Evolutionary conservation across 306 rosid species (phyloP), one percentile per base, ranked within the genome.

Genomic region (Clitoria ternatea): DNA sequence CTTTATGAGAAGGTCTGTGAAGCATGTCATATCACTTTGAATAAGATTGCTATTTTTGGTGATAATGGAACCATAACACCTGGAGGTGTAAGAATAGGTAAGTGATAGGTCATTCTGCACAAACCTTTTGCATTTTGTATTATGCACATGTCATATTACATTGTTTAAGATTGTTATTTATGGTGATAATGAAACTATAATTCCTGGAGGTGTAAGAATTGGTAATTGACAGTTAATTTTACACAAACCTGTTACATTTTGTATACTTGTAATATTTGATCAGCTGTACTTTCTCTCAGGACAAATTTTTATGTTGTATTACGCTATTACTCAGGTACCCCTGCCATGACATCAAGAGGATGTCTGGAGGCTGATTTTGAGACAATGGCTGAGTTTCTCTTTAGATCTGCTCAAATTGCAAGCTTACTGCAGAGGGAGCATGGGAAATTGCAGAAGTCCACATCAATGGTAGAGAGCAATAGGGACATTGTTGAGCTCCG

Each of bases 311-410:
- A 12, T 81, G 63, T 15, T 78, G 50, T 60, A 71, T 61, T 63
- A n/a, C n/a, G n/a, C n/a, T n/a, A 12, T n/a, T 54, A 44, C 14
- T 66, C 56, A 93, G 98, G 98, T 80, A 88, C 98, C 47, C 96
- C 98, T 52, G 98, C 98, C 47, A 94, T 94, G 97, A 94, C 97
- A 26, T 81, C 97, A 62, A 90, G 98, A 80, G 98, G 98, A 14
- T 93, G 98, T 62, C 60, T 93, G 76, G 98, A 94, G 88, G 50
- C 84, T 14, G 98, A 94, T 80, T 94, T 90, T 74, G 98, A 90
- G 80, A 83, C 88, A 17, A 87, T 94, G 76, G 94, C 92, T 11
- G 97, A 90, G 23, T 89, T 84, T 78, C 97, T 94, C 36, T 64
- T 60, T 13, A 81, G 84, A 79, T 92, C 97, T 33, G 97, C 90